Evolutionary conservation across 495 filamentous ascomycete species (phyloP).

Genomic region (Friedmanniomyces endolithicus): DNA sequence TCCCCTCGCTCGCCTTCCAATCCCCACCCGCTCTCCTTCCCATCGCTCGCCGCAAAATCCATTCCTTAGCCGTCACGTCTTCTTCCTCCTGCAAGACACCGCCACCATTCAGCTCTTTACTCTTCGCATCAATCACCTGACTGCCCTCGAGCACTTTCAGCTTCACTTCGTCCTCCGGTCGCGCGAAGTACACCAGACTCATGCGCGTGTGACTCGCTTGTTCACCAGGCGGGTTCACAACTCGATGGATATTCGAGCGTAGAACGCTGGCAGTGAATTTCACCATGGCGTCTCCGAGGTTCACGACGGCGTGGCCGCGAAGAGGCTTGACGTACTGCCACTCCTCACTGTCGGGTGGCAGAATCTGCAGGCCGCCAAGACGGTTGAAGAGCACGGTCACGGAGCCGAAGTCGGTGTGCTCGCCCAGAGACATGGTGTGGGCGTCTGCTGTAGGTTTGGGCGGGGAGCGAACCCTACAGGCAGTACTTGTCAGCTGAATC

Average conservation of each 20-base stretch:
- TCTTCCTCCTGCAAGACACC: neutral
- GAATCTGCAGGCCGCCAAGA: conserved; percentile 47
- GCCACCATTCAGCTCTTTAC: conserved; percentile 4
- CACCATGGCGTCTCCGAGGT: conserved; percentile 53
- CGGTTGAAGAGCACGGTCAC: conserved; percentile 52
- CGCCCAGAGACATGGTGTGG: conserved; percentile 20
- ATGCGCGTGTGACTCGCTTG: conserved; percentile 41
- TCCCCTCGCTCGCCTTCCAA: conserved; percentile 24
- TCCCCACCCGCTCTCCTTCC: conserved; percentile 23
- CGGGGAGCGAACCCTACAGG: conserved; percentile 41
- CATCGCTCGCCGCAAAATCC: conserved; percentile 9
- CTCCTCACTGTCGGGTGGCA: conserved; percentile 26
- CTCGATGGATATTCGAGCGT: conserved; percentile 50
- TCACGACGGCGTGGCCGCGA: conserved; percentile 46
- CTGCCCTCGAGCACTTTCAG: conserved; percentile 37
- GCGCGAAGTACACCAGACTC: conserved; percentile 51
- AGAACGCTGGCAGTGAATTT: conserved; percentile 51
- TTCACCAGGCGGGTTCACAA: conserved; percentile 43
- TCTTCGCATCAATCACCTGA: conserved; percentile 24
- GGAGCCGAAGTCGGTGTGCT: conserved; percentile 34
- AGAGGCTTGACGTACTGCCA: conserved; percentile 52
- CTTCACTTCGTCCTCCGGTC: conserved; percentile 45
- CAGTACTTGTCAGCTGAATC: too few relatives aligned
- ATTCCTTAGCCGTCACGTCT: conserved; percentile 13
- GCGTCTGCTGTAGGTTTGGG: neutral